These are phyloP conservation scores for Rostrohypoxylon terebratum DNA, from an alignment of 495 filamentous ascomycete species.

Conservation along the genomic window DNA sequence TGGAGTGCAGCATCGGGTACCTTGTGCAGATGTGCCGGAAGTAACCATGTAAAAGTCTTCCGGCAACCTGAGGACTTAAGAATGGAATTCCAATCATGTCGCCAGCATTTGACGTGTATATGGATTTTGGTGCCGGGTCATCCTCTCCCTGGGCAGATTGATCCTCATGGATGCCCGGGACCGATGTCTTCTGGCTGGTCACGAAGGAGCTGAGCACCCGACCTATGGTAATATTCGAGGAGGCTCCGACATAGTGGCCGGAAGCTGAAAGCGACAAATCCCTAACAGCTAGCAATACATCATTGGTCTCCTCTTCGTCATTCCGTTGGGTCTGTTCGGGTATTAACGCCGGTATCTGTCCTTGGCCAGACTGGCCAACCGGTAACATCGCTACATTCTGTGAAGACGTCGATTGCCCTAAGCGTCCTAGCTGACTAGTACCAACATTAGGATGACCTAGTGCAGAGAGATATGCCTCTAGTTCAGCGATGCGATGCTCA, in stretches of 20 bases:
- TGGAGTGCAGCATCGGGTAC: constrained; percentile 47
- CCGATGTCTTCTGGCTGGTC: constrained; percentile 39
- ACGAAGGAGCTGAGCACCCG: constrained; percentile 48
- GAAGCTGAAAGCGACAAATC: constrained; percentile 48
- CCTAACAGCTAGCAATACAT: constrained; percentile 44
- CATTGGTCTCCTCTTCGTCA: constrained; percentile 42
- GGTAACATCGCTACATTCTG: constrained; percentile 16
- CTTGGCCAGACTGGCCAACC: constrained; percentile 14
- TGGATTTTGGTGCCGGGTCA: constrained; percentile 47
- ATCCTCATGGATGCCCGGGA: constrained; percentile 23
- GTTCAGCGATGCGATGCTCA: constrained; percentile 49
- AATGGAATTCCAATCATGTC: constrained; percentile 45
- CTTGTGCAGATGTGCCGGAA: constrained; percentile 49
- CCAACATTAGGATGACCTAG: constrained; percentile 38
- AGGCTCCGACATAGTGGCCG: constrained; percentile 45
- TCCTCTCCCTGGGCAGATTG: constrained; percentile 27
- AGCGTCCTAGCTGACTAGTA: constrained; percentile 37
- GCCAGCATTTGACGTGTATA: constrained; percentile 34
- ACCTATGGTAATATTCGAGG: constrained; percentile 48
- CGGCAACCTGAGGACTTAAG: constrained; percentile 42
- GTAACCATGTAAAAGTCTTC: constrained; percentile 45
- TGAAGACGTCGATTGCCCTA: constrained; percentile 23
- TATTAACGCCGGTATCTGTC: background rate
- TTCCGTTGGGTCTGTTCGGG: constrained; percentile 20
- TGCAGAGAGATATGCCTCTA: constrained; percentile 44